Evolutionary conservation across 1,284 basidiomycete genomes (phyloP).

Genomic region (Ustilago nuda): DNA sequence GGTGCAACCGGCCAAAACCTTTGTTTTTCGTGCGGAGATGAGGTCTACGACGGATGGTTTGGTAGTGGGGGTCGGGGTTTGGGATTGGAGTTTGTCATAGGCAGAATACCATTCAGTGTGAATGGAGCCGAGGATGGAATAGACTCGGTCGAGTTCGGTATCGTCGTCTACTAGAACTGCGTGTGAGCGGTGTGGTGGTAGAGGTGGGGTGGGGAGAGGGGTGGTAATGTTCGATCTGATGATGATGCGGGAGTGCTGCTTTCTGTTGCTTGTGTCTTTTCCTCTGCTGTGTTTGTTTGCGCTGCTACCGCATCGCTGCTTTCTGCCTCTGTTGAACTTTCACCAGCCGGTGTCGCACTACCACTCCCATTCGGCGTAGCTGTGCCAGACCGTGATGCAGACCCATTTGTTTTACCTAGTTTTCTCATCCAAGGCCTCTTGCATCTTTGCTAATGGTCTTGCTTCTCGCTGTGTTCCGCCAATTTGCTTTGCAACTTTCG

Average conservation of each 20-base stretch:
- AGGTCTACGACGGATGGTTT: slow-evolving; percentile 74
- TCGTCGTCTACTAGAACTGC: slow-evolving; percentile 89
- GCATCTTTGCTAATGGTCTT: slow-evolving; percentile 86
- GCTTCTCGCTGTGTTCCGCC: slow-evolving; percentile 85
- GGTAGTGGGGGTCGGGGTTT: slow-evolving; percentile 8
- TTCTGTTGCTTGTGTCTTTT: slow-evolving; percentile 4
- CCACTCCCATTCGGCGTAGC: slow-evolving; percentile 25
- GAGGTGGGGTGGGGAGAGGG: slow-evolving; percentile 28
- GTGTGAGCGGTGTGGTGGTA: slow-evolving; percentile 70
- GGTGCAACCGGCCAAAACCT: slow-evolving; percentile 80
- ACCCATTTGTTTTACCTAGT: slow-evolving; percentile 72
- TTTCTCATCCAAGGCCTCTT: slow-evolving; percentile 75
- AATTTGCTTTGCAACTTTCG: slow-evolving; percentile 70
- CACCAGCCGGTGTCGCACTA: slow-evolving; percentile 1
- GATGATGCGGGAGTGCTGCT: not conserved
- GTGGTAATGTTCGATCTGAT: slow-evolving; percentile 7
- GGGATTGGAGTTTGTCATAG: slow-evolving; percentile 30
- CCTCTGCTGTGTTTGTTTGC: not conserved
- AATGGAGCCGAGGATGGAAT: slow-evolving; percentile 80
- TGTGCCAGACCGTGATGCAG: slow-evolving; percentile 24
- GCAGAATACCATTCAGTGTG: slow-evolving; percentile 79
- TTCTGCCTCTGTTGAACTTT: not conserved
- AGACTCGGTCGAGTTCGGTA: slow-evolving; percentile 81
- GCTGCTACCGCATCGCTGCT: slow-evolving; percentile 47
- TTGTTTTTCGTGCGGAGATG: slow-evolving; percentile 81